These are phyloP conservation scores for Usnea hakonensis DNA, from an alignment of 495 filamentous ascomycete species.

Conservation along the genomic window DNA sequence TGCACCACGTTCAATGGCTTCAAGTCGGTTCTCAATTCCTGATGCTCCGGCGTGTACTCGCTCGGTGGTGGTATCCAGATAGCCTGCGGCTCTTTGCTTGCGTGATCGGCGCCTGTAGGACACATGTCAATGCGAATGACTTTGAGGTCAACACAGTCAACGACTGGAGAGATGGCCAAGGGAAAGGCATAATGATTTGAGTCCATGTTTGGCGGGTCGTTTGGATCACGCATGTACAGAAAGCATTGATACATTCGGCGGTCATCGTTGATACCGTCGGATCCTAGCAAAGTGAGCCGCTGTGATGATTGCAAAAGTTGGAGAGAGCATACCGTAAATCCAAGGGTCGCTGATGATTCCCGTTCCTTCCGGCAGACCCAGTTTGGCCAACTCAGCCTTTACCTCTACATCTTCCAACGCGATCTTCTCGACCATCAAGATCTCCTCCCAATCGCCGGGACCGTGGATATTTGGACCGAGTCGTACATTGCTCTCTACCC, in stretches of 20 bases:
- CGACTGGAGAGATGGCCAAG: conserved; percentile 68
- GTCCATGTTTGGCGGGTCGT: conserved; percentile 48
- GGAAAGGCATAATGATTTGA: conserved; percentile 77
- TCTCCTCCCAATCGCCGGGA: conserved; percentile 52
- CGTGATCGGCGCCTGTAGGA: conserved; percentile 29
- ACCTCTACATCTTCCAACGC: conserved; percentile 50
- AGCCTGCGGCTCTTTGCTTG: conserved; percentile 33
- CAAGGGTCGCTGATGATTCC: conserved; percentile 59
- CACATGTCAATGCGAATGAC: conserved; percentile 51
- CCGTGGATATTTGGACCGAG: conserved; percentile 51
- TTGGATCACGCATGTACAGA: conserved; percentile 55
- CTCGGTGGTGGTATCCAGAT: conserved; percentile 48
- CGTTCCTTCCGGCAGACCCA: conserved; percentile 55
- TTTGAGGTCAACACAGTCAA: conserved; percentile 55
- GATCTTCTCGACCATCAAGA: conserved; percentile 50
- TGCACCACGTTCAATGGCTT: conserved; percentile 73
- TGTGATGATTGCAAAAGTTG: neutral
- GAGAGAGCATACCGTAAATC: conserved; percentile 51
- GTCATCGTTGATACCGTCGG: conserved; percentile 49
- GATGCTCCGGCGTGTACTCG: conserved; percentile 69
- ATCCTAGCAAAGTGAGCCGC: conserved; percentile 30
- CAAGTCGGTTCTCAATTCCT: conserved; percentile 55
- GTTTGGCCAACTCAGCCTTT: conserved; percentile 54
- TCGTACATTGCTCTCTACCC: conserved; percentile 52
- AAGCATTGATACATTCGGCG: conserved; percentile 58